Evolutionary conservation across 2,329 filamentous ascomycete species (phyloP), one percentile per base, ranked within the genome.

Genomic region (Microthyrium microscopicum): DNA sequence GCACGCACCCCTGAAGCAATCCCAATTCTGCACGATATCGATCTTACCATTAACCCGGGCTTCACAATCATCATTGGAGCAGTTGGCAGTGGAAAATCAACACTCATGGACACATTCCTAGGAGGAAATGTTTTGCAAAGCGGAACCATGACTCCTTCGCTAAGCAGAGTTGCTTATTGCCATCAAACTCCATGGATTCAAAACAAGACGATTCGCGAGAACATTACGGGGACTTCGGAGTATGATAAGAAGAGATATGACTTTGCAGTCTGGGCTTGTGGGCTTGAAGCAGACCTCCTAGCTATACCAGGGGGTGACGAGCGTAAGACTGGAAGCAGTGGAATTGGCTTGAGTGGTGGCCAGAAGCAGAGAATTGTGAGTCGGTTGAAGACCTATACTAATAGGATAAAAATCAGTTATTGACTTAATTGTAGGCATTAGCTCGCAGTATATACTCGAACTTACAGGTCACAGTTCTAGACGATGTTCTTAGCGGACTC

Each of bases 41-140:
- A n/a, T n/a, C n/a, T n/a, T n/a, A n/a, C n/a, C n/a, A n/a, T n/a
- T n/a, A n/a, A n/a, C n/a, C n/a, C n/a, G n/a, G n/a, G n/a, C n/a
- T n/a, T n/a, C n/a, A 41, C 39, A 11, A 40, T 45, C 22, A 26
- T 45, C 7, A 33, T 45, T 29, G 43, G 44, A 12, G 26, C 26
- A 13, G 40, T 43, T 17, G 44, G 30, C 5, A 36, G 31, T 4
- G 44, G 39, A 27, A 44, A 42, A 24, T 45, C 38, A 3, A 38
- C 37, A n/a, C 17, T 42, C 5, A 28, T 43, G n/a, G 38, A 37
- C 20, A 22, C 39, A 19, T 7, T 42, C n/a, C 5, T 42, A 11
- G 33, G 41, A 9, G 42, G 44, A 31, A 31, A 31, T 11, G 11
- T 7, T 8, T n/a, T 33, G 5, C n/a, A 12, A 15, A 7, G 6